Conservation (phyloP, 768 basidiomycete species). For the Tulasnella calospora region DNA sequence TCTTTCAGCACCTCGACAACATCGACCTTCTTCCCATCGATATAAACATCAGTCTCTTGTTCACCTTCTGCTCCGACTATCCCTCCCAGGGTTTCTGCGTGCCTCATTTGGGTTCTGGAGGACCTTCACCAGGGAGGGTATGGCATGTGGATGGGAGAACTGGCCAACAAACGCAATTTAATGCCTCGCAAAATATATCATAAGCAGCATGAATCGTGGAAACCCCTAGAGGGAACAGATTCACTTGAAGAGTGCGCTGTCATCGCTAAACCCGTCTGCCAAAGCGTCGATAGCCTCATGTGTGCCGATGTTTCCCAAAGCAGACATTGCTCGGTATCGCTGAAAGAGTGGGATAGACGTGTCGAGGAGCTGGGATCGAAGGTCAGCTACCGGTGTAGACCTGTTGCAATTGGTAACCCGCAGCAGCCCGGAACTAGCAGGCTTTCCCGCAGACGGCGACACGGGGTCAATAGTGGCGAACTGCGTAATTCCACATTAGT, state of each 20-base stretch:
- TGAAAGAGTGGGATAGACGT: constrained; percentile 70
- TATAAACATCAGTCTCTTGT: constrained; percentile 28
- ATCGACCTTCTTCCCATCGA: constrained; percentile 55
- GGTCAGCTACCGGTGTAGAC: constrained; percentile 44
- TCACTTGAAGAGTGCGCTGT: constrained; percentile 89
- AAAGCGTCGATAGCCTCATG: constrained; percentile 83
- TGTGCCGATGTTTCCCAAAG: constrained; percentile 87
- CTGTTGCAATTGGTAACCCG: constrained; percentile 37
- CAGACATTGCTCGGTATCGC: constrained; percentile 97
- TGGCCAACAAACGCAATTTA: constrained; percentile 99
- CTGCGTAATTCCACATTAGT: constrained; percentile 46
- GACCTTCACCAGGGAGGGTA: constrained; percentile 76
- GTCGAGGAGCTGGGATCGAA: constrained; percentile 63
- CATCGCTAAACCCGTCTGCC: constrained; percentile 82
- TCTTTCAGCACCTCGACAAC: constrained; percentile 81
- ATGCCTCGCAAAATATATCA: constrained; percentile 55
- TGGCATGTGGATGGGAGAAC: constrained; percentile 79
- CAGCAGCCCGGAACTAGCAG: constrained; percentile 40
- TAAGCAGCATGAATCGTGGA: background rate
- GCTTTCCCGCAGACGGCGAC: constrained; percentile 56
- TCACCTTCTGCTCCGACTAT: constrained; percentile 52
- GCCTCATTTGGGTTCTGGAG: constrained; percentile 68
- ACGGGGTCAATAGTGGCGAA: constrained; percentile 89
- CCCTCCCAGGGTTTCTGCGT: constrained; percentile 93
- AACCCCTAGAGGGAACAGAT: constrained; percentile 31